These are phyloP conservation scores for Didymella pomorum DNA, from an alignment of 2,329 filamentous ascomycete species.

Conservation along the genomic window DNA sequence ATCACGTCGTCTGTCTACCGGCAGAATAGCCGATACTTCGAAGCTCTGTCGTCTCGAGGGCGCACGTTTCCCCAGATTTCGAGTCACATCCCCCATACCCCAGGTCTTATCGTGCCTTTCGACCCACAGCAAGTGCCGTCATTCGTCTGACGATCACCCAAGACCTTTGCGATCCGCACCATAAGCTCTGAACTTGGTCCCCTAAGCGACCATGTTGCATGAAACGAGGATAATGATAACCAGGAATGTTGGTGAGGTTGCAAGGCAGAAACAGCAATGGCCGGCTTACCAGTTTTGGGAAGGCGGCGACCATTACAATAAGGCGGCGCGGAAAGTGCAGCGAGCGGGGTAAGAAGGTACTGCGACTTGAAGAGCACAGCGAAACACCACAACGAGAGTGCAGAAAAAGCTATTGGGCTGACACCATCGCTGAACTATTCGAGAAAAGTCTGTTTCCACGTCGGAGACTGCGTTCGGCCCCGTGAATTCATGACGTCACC, in stretches of 20 bases:
- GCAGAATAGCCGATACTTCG: not conserved
- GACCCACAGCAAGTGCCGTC: not conserved
- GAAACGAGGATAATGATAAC: conserved; percentile 3
- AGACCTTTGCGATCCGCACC: not conserved
- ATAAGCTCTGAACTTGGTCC: not conserved
- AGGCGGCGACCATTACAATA: not conserved
- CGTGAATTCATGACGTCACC: not conserved
- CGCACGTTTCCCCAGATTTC: conserved; percentile 10
- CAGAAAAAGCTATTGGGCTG: too few relatives aligned
- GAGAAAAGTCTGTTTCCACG: not conserved
- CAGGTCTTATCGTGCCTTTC: conserved; percentile 6
- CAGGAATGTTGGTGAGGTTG: not conserved
- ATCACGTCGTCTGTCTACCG: not conserved
- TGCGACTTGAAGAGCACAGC: not conserved
- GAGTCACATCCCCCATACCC: conserved; percentile 16
- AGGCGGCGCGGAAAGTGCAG: conserved; percentile 7
- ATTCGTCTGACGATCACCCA: conserved; percentile 7
- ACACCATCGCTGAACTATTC: not conserved
- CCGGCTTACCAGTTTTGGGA: conserved; percentile 14
- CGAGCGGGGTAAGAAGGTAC: conserved; percentile 17
- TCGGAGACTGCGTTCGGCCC: not conserved
- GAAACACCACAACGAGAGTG: too few relatives aligned
- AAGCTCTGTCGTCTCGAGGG: not conserved
- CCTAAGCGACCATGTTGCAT: conserved; percentile 2
- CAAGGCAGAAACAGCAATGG: not conserved